phyloP scores from a whole-genome alignment of 371 early-diverging fungal genomes.

The Circinella umbellata region DNA sequence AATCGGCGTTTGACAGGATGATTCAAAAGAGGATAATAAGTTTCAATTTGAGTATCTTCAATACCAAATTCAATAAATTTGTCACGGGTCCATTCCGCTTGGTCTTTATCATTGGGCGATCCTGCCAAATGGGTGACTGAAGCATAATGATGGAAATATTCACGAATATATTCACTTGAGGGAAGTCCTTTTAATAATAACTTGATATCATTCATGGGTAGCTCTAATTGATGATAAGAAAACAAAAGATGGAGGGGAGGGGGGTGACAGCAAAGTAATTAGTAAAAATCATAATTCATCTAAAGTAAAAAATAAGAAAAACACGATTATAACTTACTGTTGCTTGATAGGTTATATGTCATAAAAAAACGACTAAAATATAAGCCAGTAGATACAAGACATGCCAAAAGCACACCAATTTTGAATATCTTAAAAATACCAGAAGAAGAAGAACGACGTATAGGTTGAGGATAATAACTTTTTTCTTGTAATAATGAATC shows the following conservation, averaged over 20 bases:
- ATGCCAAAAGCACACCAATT: background rate
- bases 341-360: constrained; percentile 4
- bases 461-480: background rate
- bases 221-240: background rate
- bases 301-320: too few species aligned
- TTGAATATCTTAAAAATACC: constrained; percentile 4
- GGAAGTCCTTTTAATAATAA: constrained; percentile 36
- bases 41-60: constrained; percentile 47
- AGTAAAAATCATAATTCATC: too few species aligned
- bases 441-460: background rate
- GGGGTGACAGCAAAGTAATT: too few species aligned
- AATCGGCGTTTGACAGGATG: constrained; percentile 60
- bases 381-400: constrained; percentile 2
- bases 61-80: constrained; percentile 57
- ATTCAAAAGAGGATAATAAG: constrained; percentile 67
- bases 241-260: too few species aligned
- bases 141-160: constrained; percentile 51
- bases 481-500: constrained; percentile 7
- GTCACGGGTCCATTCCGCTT: constrained; percentile 61
- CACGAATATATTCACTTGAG: constrained; percentile 29
- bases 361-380: constrained; percentile 15
- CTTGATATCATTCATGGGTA: constrained; percentile 20
- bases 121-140: constrained; percentile 62
- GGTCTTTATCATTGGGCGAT: constrained; percentile 37
- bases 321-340: too few species aligned